These are phyloP conservation scores for Rhododendron molle DNA, from an alignment of 148 eudicot species.

Conservation along the genomic window DNA sequence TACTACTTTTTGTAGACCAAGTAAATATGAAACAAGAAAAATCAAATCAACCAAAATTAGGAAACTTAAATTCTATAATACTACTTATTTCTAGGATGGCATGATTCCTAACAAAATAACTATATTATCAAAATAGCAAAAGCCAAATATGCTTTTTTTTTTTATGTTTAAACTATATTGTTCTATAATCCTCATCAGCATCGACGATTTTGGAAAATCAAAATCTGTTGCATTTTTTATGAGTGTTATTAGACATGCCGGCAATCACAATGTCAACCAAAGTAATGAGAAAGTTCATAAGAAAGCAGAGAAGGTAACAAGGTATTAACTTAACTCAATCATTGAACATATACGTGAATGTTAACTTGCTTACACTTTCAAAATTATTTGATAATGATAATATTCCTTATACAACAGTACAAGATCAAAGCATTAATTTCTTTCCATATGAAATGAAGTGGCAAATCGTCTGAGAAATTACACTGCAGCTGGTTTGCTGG, in stretches of 20 bases:
- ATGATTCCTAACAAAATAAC: too few relatives aligned
- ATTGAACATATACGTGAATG: background rate
- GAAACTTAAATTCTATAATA: too few relatives aligned
- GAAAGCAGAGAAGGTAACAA: background rate
- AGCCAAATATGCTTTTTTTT: too few relatives aligned
- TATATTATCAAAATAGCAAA: too few relatives aligned
- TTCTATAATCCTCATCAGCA: too few relatives aligned
- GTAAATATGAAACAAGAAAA: too few relatives aligned
- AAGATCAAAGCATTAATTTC: background rate
- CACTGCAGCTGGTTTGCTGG: constrained; percentile 32
- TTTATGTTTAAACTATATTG: too few relatives aligned
- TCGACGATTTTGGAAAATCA: background rate
- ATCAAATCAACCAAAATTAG: too few relatives aligned
- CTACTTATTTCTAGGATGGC: too few relatives aligned
- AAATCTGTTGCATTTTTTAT: background rate
- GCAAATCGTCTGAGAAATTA: constrained; percentile 3
- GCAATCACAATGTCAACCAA: background rate
- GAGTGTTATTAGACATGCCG: background rate
- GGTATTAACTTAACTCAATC: background rate
- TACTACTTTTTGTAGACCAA: too few relatives aligned
- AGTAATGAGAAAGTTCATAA: background rate
- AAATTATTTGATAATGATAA: background rate
- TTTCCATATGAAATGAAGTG: constrained; percentile 3
- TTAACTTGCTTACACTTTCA: background rate
- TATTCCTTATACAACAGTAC: background rate